Evolutionary conservation across 495 filamentous ascomycete species (phyloP).

Genomic region (Hyaloscypha bicolor): DNA sequence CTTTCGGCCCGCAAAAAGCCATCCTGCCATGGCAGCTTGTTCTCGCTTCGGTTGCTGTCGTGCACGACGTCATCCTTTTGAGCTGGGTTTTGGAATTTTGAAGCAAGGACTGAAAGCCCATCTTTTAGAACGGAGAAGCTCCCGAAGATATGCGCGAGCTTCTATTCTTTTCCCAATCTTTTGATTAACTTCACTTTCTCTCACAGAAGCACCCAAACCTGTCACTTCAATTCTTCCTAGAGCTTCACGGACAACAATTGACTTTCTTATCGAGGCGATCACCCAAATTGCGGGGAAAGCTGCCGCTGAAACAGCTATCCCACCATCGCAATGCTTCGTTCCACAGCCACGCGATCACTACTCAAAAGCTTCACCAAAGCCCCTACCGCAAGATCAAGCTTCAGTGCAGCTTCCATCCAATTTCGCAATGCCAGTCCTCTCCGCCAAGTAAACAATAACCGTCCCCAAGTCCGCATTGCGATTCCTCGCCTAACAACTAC

Average conservation of each 20-base stretch:
- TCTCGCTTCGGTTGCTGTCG: neutral
- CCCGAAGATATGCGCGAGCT: neutral
- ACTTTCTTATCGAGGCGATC: slow-evolving; percentile 2
- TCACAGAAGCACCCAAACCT: neutral
- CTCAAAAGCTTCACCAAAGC: slow-evolving; percentile 34
- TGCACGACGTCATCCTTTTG: neutral
- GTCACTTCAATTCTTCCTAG: slow-evolving; percentile 14
- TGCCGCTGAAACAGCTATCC: slow-evolving; percentile 18
- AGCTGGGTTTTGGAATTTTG: slow-evolving; percentile 8
- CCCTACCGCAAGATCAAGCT: slow-evolving; percentile 26
- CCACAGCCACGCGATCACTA: slow-evolving; percentile 36
- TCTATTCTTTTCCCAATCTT: neutral
- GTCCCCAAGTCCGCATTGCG: slow-evolving; percentile 19
- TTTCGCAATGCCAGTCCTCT: slow-evolving; percentile 15
- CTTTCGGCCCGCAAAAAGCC: neutral
- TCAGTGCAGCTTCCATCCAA: slow-evolving; percentile 29
- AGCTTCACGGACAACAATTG: slow-evolving; percentile 6
- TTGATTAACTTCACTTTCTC: neutral
- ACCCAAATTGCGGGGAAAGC: slow-evolving; percentile 30
- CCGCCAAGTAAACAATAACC: slow-evolving; percentile 25
- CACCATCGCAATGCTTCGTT: slow-evolving; percentile 40
- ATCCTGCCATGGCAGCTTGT: neutral
- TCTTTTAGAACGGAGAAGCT: slow-evolving; percentile 1
- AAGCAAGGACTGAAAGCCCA: neutral
- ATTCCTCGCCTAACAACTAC: slow-evolving; percentile 25